Evolutionary conservation across 352 stramenopile genomes (phyloP).

Genomic region (Phytophthora pinifolia): DNA sequence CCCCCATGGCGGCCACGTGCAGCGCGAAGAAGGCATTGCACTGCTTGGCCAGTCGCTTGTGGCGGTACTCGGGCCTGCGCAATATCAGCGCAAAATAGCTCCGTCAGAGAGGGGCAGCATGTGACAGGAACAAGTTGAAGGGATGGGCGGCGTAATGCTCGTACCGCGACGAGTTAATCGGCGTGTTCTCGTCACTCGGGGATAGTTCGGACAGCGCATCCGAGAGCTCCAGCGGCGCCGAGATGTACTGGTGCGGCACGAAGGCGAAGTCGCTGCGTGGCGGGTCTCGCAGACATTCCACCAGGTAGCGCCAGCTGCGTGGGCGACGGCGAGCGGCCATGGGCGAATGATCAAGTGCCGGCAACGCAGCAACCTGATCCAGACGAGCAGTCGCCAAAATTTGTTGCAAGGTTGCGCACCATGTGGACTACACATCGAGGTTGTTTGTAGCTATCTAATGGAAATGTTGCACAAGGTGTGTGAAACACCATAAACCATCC

Average conservation of each 20-base stretch:
- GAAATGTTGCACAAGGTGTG: too few relatives aligned
- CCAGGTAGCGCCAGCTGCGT: conserved; percentile 60
- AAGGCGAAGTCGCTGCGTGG: conserved; percentile 80
- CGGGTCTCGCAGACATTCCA: conserved; percentile 64
- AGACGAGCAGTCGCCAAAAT: background rate
- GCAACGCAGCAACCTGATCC: too few relatives aligned
- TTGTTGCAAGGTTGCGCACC: too few relatives aligned
- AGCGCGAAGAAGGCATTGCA: conserved; percentile 63
- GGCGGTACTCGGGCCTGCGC: conserved; percentile 28
- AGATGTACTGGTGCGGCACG: conserved; percentile 79
- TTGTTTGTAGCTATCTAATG: too few relatives aligned
- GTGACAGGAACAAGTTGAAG: conserved; percentile 8
- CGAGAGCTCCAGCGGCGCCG: conserved; percentile 42
- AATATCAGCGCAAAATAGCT: background rate
- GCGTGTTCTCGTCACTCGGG: conserved; percentile 65
- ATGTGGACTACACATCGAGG: too few relatives aligned
- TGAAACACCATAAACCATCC: too few relatives aligned
- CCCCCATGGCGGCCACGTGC: conserved; percentile 52
- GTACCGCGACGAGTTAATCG: conserved; percentile 48
- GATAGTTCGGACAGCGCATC: conserved; percentile 31
- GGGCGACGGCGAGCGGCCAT: conserved; percentile 20
- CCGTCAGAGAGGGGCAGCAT: conserved; percentile 7
- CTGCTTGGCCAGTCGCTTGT: conserved; percentile 30
- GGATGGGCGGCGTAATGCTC: background rate
- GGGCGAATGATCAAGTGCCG: background rate